These are phyloP conservation scores for Nicotiana benthamiana DNA, from an alignment of 257 asterid genomes.

Conservation along the genomic window DNA sequence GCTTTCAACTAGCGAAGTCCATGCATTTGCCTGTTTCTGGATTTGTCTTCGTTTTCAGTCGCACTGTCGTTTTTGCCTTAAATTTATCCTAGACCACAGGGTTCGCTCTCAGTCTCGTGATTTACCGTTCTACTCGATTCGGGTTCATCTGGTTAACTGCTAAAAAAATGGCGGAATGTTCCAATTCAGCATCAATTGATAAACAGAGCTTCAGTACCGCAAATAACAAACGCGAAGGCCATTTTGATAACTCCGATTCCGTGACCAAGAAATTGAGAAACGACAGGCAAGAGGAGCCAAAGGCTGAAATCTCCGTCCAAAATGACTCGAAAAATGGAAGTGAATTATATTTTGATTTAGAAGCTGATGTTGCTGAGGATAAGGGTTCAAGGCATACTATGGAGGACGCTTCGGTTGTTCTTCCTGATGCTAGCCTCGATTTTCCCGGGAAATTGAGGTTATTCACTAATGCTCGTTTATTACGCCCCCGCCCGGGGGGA, in stretches of 20 bases:
- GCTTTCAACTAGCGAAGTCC: neutral
- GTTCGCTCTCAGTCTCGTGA: too few relatives aligned
- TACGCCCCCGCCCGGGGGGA: neutral
- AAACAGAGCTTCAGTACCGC: neutral
- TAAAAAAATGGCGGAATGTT: neutral
- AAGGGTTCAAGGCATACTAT: constrained; percentile 69
- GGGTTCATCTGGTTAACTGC: neutral
- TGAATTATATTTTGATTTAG: constrained; percentile 21
- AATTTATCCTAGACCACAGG: neutral
- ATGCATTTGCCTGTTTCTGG: neutral
- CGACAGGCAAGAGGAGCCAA: constrained; percentile 11
- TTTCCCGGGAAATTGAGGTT: constrained; percentile 56
- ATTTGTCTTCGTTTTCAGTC: neutral
- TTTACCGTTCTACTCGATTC: neutral
- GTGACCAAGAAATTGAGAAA: constrained; percentile 28
- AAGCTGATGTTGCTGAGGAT: constrained; percentile 88
- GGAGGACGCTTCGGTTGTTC: constrained; percentile 84
- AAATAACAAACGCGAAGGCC: constrained; percentile 26
- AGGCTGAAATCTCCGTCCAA: neutral
- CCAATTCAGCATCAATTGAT: neutral
- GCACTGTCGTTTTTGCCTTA: neutral
- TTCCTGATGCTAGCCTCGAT: constrained; percentile 45
- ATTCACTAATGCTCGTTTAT: neutral
- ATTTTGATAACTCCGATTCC: constrained; percentile 17
- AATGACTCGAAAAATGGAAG: neutral